Base-by-base conservation (phyloP, 352 stramenopile species). In the Phytophthora vignae region DNA sequence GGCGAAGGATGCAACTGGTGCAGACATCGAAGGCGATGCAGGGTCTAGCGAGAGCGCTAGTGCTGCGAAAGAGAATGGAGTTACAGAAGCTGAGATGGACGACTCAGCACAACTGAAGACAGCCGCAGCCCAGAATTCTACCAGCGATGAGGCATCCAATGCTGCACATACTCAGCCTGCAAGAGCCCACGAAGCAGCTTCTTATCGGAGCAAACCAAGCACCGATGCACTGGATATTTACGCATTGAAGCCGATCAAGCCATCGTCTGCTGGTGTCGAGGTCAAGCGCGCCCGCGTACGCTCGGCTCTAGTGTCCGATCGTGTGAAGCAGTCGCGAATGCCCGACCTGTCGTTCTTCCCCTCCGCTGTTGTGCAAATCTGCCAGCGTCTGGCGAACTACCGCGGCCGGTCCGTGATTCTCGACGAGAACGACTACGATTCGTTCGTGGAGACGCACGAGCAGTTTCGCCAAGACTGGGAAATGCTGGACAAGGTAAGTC, bases 401-500 rank as follows among this genome's bases (percentile, higher is more conserved):
- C 87, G 76, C 17, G 77, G 74, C 3, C 78, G 85, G 11, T 86
- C 87, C 7, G 76, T 79, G 2, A 85, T 94, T 38, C 69, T 91
- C 40, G 87, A 94, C 48, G 81, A 82, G n/a, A 66, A 52, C 25
- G 87, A 94, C 78, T 88, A 90, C 60, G 58, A 83, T 11, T 73
- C 69, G 19, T 92, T 94, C 49, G 55, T 79, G 15, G 56, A 79
- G 27, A 86, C 84, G 56, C 73, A 92, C 54, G 78, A 88, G 42
- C 66, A 74, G 14, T 81, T 90, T 27, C 62, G 61, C 0, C 69
- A 73, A 3, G 82, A 93, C 56, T 92, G 87, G 87, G 81, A 88
- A 58, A 72, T 81, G 62, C 82, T 94, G 21, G 84, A 94, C 63
- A 91, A 90, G 77, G 81, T 87, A n/a, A 19, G 55, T n/a, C 3